Percentiles rank a stretch among this genome's conserved stretches.
Evolutionary conservation across 2,329 filamentous ascomycete species (phyloP).

Genomic region (Hortaea werneckii): DNA sequence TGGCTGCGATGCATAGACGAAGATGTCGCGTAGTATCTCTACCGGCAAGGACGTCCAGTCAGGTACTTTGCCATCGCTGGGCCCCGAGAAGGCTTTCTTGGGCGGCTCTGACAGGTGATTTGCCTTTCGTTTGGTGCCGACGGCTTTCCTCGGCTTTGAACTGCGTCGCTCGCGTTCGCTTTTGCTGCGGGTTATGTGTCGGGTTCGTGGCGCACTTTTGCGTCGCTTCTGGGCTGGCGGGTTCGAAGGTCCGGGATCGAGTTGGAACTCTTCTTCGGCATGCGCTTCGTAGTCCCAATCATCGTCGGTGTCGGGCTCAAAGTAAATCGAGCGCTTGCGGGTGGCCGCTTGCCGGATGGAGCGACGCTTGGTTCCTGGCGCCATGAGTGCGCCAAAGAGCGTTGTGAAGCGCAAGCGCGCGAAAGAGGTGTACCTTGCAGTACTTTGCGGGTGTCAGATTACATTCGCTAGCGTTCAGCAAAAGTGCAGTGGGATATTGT

Average conservation of each 20-base stretch:
- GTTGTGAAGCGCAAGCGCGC: too few species aligned
- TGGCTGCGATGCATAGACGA: slow-evolving; percentile 23
- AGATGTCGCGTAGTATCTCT: slow-evolving; percentile 25
- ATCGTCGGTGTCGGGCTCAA: slow-evolving; percentile 26
- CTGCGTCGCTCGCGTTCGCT: slow-evolving; percentile 2
- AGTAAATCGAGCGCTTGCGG: slow-evolving; percentile 25
- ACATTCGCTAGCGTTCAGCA: too few species aligned
- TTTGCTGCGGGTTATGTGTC: slow-evolving; percentile 16
- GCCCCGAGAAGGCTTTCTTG: slow-evolving; percentile 17
- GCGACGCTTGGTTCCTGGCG: slow-evolving; percentile 20
- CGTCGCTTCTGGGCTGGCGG: slow-evolving; percentile 15
- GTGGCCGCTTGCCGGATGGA: slow-evolving; percentile 23
- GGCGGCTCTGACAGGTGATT: background rate
- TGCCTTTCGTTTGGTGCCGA: slow-evolving; percentile 5
- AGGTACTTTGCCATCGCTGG: slow-evolving; percentile 24
- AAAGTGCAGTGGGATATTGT: too few species aligned
- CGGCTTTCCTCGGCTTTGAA: background rate
- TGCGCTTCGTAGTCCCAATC: slow-evolving; percentile 15
- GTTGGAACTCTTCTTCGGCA: slow-evolving; percentile 12
- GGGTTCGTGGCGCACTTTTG: slow-evolving; percentile 8
- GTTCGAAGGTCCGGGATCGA: slow-evolving; percentile 3
- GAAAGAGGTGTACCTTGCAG: too few species aligned
- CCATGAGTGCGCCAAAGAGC: too few species aligned
- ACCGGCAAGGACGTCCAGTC: slow-evolving; percentile 26
- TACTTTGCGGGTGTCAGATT: too few species aligned